Base-by-base conservation (phyloP, 2,329 filamentous ascomycete species). In the Colletotrichum tofieldiae region DNA sequence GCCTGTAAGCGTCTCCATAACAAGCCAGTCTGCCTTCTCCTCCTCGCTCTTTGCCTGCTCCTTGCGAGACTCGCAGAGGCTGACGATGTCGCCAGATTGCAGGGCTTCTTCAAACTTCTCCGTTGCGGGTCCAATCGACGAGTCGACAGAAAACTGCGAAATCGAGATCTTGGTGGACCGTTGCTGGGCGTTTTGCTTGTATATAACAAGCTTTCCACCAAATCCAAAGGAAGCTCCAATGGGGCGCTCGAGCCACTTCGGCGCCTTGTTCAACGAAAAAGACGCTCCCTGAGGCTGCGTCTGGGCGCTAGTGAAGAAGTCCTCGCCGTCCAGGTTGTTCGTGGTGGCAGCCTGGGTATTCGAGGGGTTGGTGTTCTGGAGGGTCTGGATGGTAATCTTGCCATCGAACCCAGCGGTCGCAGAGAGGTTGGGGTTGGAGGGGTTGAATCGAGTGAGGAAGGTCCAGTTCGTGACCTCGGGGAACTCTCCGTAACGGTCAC, bases 401-500 rank as follows among this genome's bases (percentile, higher is more conserved):
- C 97, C 96, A 79, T 99, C 96, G 76, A 98, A 98, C 2, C 96
- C 97, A 12, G 97, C 96, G 23, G 96, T 98, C 23, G 97, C 97
- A 61, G 96, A 94, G 70, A 99, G 87, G 79, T 92, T 94, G 14
- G 96, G 96, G 82, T 99, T 98, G 76, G 94, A 92, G 39, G 96
- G 96, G 81, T 98, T 95, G 89, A 97, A 98, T 74, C 93, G 90
- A 6, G 96, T 98, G 80, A 96, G 92, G 86, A 99, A 99, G 7
- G 95, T 98, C 96, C 96, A 99, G 83, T 98, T 99, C n/a, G 96
- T 98, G 65, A 97, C 95, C 78, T 98, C 94, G 5, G 96, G 95
- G 79, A 98, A 96, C 83, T 98, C 96, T 75, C 97, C 96, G 75
- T 95, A 93, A 16, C 90, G 88, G 79, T 96, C 91, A 65, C 96